phyloP scores from a whole-genome alignment of 768 basidiomycete genomes.

The Leucocoprinus leucothites region DNA sequence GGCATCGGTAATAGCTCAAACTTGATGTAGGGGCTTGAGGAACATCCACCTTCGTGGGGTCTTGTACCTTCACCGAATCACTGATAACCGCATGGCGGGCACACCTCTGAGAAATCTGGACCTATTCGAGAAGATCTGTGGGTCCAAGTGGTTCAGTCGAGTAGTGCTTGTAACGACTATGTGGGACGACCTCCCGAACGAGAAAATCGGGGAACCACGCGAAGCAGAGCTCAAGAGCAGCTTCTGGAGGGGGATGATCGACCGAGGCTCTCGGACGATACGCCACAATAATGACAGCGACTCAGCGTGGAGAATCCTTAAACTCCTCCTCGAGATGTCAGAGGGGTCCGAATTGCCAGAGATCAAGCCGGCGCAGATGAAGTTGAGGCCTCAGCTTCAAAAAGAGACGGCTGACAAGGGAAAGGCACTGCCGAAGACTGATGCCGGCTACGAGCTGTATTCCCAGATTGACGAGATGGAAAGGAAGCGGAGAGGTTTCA shows the following conservation, averaged over 20 bases:
- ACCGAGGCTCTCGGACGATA: constrained; percentile 1
- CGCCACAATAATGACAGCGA: neutral
- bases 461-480: constrained; percentile 22
- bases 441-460: constrained; percentile 20
- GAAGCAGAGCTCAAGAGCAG: constrained; percentile 13
- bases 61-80: constrained; percentile 22
- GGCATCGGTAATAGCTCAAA: neutral
- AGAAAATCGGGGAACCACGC: constrained; percentile 2
- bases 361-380: neutral
- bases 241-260: constrained; percentile 16
- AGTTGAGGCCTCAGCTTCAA: constrained; percentile 14
- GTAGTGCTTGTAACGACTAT: constrained; percentile 30
- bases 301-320: constrained; percentile 4
- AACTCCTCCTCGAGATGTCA: neutral
- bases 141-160: constrained; percentile 23
- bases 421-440: constrained; percentile 21
- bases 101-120: constrained; percentile 23
- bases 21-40: neutral
- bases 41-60: constrained; percentile 23
- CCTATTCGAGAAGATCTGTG: constrained; percentile 33
- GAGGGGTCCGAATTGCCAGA: neutral
- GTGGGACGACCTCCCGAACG: constrained; percentile 12
- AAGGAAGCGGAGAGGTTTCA: constrained; percentile 17
- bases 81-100: constrained; percentile 25
- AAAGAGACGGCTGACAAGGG: constrained; percentile 20